Evolutionary conservation across 1,139 yeast genomes (phyloP).

Genomic region (Taphrina populina): DNA sequence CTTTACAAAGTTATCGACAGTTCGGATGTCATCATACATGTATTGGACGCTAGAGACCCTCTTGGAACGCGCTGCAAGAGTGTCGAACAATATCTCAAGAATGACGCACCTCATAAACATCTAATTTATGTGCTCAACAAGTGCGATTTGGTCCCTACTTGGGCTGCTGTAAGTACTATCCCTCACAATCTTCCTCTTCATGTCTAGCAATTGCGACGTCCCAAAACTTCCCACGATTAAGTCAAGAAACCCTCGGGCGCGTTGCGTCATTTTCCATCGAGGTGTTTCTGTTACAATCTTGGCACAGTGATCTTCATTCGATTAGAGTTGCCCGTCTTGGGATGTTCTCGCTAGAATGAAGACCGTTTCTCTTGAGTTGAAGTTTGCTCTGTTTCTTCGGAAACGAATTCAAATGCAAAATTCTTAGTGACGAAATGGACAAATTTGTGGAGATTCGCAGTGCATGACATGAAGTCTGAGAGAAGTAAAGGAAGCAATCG

Average conservation of each 20-base stretch:
- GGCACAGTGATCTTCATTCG: constrained; percentile 63
- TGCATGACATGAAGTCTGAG: too few species aligned
- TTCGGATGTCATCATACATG: constrained; percentile 94
- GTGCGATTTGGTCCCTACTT: constrained; percentile 97
- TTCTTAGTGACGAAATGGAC: constrained; percentile 50
- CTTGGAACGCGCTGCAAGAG: constrained; percentile 91
- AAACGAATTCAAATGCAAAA: constrained; percentile 37
- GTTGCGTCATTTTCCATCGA: constrained; percentile 52
- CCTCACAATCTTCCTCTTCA: constrained; percentile 27
- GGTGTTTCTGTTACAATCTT: constrained; percentile 87
- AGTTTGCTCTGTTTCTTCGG: constrained; percentile 12
- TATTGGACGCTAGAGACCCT: constrained; percentile 96
- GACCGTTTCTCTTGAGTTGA: constrained; percentile 35
- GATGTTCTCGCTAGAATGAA: constrained; percentile 43
- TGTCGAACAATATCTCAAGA: constrained; percentile 87
- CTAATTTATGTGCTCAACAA: constrained; percentile 90
- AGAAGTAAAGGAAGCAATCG: too few species aligned
- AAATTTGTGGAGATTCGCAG: too few species aligned
- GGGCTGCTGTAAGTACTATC: constrained; percentile 90
- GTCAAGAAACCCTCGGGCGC: constrained; percentile 47
- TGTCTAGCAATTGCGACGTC: constrained; percentile 31
- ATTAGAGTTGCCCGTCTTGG: constrained; percentile 55
- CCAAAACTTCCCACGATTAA: constrained; percentile 47
- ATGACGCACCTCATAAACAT: constrained; percentile 96
- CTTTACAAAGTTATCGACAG: constrained; percentile 91